These are phyloP conservation scores for Pochonia chlamydosporia DNA, from an alignment of 2,329 filamentous ascomycete species.

Conservation along the genomic window DNA sequence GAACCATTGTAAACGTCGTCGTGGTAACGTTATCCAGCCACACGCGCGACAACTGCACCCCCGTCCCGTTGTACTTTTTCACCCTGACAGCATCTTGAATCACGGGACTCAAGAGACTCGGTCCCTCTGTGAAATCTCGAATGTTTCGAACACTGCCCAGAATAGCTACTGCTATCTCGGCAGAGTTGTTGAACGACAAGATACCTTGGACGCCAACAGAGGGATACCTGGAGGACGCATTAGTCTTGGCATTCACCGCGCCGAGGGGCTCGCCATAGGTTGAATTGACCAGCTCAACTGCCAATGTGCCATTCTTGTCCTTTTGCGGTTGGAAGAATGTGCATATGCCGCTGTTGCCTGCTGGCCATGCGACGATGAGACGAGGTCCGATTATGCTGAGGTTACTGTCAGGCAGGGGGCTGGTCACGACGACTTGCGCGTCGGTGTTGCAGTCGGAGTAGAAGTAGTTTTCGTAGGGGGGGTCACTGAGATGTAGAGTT, in stretches of 20 bases:
- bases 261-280: slow-evolving; percentile 38
- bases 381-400: slow-evolving; percentile 50
- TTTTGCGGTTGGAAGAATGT: slow-evolving; percentile 51
- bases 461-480: slow-evolving; percentile 60
- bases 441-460: slow-evolving; percentile 57
- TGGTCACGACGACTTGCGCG: slow-evolving; percentile 56
- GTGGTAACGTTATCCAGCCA: slow-evolving; percentile 60
- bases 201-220: slow-evolving; percentile 47
- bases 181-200: slow-evolving; percentile 52
- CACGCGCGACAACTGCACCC: slow-evolving; percentile 41
- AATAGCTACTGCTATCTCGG: slow-evolving; percentile 48
- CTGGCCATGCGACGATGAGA: slow-evolving; percentile 58
- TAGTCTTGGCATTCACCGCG: slow-evolving; percentile 31
- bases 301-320: slow-evolving; percentile 46
- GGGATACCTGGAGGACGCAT: slow-evolving; percentile 24
- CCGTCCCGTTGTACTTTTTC: slow-evolving; percentile 30
- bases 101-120: slow-evolving; percentile 40
- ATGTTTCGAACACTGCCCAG: slow-evolving; percentile 58
- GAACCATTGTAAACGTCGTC: slow-evolving; percentile 43
- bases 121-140: slow-evolving; percentile 56
- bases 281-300: slow-evolving; percentile 46
- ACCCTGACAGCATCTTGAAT: slow-evolving; percentile 50
- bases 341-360: slow-evolving; percentile 56
- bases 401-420: slow-evolving; percentile 46
- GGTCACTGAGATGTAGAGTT: slow-evolving; percentile 38